These are phyloP conservation scores for Vaccinium macrocarpon DNA, from an alignment of 148 eudicot genomes.

Conservation along the genomic window DNA sequence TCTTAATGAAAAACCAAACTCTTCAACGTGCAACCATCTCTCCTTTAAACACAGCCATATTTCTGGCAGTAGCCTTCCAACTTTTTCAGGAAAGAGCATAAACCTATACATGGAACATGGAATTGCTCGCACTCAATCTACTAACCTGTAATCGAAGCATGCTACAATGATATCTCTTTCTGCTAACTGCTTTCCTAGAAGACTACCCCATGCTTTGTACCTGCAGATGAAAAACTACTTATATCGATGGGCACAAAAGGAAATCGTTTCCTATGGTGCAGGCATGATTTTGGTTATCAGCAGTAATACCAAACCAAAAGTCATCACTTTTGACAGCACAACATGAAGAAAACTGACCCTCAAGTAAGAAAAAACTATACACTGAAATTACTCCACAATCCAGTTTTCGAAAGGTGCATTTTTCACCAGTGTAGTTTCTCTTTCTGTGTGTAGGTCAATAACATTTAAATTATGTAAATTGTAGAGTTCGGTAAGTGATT, in stretches of 20 bases:
- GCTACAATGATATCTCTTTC: constrained; percentile 92
- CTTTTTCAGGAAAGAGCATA: constrained; percentile 1
- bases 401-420: not conserved
- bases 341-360: not conserved
- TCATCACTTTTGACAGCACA: not conserved
- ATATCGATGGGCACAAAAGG: not conserved
- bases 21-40: constrained; percentile 11
- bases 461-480: not conserved
- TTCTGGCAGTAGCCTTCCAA: not conserved
- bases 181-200: constrained; percentile 85
- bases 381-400: not conserved
- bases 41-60: not conserved
- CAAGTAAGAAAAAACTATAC: not conserved
- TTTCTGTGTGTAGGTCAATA: not conserved
- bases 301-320: not conserved
- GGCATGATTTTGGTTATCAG: not conserved
- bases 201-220: constrained; percentile 98
- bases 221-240: constrained; percentile 34
- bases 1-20: constrained; percentile 4
- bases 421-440: not conserved
- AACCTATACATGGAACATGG: not conserved
- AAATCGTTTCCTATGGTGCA: not conserved
- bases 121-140: not conserved
- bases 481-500: not conserved
- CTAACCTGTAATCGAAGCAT: constrained; percentile 91